These are phyloP conservation scores for Globisporangium paddicum DNA, from an alignment of 352 stramenopile genomes.

Conservation along the genomic window DNA sequence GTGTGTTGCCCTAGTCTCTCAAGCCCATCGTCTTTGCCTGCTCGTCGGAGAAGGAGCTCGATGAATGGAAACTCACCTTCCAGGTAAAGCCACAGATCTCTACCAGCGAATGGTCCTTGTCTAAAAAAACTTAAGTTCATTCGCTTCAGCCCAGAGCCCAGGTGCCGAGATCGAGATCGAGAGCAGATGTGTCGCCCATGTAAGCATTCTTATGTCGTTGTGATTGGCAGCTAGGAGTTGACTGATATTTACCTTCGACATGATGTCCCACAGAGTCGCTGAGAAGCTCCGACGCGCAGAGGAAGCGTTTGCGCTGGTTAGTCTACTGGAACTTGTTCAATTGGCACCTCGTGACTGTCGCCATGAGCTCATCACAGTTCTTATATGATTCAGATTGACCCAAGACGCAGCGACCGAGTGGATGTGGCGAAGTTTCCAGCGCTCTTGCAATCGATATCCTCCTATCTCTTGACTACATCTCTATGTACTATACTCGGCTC, in stretches of 20 bases:
- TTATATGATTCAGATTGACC: constrained; percentile 30
- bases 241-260: too few relatives aligned
- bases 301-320: constrained; percentile 45
- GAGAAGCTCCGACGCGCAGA: constrained; percentile 54
- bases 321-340: too few relatives aligned
- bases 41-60: constrained; percentile 42
- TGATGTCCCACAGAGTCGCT: constrained; percentile 24
- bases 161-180: neutral
- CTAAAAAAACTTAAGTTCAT: neutral
- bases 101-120: too few relatives aligned
- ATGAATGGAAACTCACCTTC: constrained; percentile 56
- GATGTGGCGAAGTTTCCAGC: constrained; percentile 35
- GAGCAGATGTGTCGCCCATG: neutral
- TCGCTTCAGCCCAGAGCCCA: neutral
- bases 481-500: neutral
- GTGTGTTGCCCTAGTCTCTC: constrained; percentile 17
- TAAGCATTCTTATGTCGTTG: neutral
- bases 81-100: too few relatives aligned
- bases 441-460: constrained; percentile 65
- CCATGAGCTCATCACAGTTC: neutral
- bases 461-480: neutral
- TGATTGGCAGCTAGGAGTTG: too few relatives aligned
- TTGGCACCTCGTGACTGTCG: too few relatives aligned
- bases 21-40: constrained; percentile 67
- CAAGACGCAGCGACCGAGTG: constrained; percentile 30